Conservation (phyloP, 345 rosid species). For the Euphorbia peplus region DNA sequence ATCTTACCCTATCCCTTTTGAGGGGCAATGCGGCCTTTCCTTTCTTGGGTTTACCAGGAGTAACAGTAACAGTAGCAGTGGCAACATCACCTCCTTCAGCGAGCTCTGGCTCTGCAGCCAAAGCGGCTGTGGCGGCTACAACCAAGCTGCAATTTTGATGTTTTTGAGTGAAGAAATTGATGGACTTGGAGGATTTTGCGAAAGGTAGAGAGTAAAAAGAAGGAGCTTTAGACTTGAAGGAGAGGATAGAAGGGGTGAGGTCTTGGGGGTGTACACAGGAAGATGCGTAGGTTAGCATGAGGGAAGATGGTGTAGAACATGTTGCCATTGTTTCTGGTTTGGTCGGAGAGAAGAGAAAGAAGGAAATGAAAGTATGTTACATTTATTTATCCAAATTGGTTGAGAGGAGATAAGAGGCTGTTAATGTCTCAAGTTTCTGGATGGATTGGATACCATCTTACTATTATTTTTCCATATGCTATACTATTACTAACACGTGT, state of each 20-base stretch:
- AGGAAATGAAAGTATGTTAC: not conserved
- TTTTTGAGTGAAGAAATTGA: constrained; percentile 16
- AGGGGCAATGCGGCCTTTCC: constrained; percentile 81
- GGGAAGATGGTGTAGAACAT: constrained; percentile 47
- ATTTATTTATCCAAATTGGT: not conserved
- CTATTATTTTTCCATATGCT: too few relatives aligned
- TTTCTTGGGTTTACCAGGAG: constrained; percentile 68
- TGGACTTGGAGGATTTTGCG: constrained; percentile 20
- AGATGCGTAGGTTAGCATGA: constrained; percentile 49
- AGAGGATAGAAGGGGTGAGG: constrained; percentile 41
- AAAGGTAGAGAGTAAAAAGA: constrained; percentile 38
- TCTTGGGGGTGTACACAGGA: constrained; percentile 51
- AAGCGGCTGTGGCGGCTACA: constrained; percentile 50
- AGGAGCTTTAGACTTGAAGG: constrained; percentile 46
- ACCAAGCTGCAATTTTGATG: constrained; percentile 24
- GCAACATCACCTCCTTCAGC: constrained; percentile 48
- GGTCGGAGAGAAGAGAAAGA: not conserved
- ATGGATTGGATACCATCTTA: too few relatives aligned
- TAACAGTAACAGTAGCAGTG: constrained; percentile 36
- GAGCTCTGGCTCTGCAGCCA: constrained; percentile 47
- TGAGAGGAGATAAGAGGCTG: not conserved
- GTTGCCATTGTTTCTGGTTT: constrained; percentile 58
- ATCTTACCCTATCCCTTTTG: constrained; percentile 83
- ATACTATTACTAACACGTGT: too few relatives aligned
- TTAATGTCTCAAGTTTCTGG: not conserved